A percentile compares a stretch with the other conserved stretches of the same genome.
Conservation (phyloP, 106 monocot genomes). For the Ottelia alismoides region DNA sequence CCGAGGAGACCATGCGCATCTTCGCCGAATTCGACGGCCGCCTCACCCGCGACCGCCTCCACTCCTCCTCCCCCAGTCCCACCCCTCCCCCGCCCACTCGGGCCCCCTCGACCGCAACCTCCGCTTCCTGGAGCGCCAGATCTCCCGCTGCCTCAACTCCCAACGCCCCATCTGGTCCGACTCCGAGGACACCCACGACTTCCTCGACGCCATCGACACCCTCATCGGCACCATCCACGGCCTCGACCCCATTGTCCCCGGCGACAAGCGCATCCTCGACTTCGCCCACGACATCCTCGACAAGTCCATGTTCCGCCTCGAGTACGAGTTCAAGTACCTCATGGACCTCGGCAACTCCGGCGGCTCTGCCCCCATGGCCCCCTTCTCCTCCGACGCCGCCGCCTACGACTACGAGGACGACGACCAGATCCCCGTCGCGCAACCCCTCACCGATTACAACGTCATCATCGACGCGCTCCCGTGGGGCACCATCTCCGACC, state of each 20-base stretch:
- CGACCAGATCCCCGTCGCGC: slow-evolving; percentile 14
- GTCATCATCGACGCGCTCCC: slow-evolving; percentile 24
- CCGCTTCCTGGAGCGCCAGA: slow-evolving; percentile 41
- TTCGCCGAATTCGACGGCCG: slow-evolving; percentile 70
- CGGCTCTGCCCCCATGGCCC: not conserved
- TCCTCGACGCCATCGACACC: slow-evolving; percentile 61
- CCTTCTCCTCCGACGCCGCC: not conserved
- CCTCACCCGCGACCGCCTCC: slow-evolving; percentile 57
- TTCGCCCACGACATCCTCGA: slow-evolving; percentile 52
- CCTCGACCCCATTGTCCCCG: not conserved
- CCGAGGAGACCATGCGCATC: slow-evolving; percentile 64
- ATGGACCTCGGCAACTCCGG: slow-evolving; percentile 12
- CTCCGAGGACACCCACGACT: slow-evolving; percentile 39
- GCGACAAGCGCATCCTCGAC: slow-evolving; percentile 22
- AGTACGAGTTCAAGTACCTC: slow-evolving; percentile 65
- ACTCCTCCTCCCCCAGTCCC: slow-evolving; percentile 5
- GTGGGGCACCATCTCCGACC: slow-evolving; percentile 17
- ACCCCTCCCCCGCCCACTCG: not conserved
- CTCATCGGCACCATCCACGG: slow-evolving; percentile 30
- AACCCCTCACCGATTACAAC: slow-evolving; percentile 15
- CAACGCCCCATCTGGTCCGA: slow-evolving; percentile 73
- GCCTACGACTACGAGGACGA: slow-evolving; percentile 1
- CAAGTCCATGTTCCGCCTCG: slow-evolving; percentile 44
- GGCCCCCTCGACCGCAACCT: slow-evolving; percentile 16
- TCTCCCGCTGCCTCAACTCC: slow-evolving; percentile 31